Evolutionary conservation across 192 early-diverging fungal genomes (phyloP), one percentile per base, ranked within the genome.

Genomic region (Glomus cerebriforme): DNA sequence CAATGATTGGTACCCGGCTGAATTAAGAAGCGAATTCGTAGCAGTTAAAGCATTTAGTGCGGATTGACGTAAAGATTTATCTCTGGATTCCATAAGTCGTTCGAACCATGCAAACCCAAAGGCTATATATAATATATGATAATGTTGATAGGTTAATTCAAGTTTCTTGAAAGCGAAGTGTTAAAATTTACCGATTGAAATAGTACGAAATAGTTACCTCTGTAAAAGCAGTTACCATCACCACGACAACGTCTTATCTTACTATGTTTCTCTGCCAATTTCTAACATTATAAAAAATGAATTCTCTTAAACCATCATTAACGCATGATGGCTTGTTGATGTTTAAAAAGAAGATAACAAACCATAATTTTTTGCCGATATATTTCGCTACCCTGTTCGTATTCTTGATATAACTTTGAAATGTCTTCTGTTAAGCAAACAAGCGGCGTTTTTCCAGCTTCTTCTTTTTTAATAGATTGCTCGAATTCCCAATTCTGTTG

Each of bases 31-130:
- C 26, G 86, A 69, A 12, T 81, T 79, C 10, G 88, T 85, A 26
- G 66, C 73, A 58, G 88, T 73, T 5, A 91, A 79, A 39, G 75
- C 68, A 2, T 74, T 78, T 7, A 87, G 54, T 9, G 82, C 84
- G 26, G 75, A 34, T 4, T 71, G 45, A 39, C 79, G 81, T 22
- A 83, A 29, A 49, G 66, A 60, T 31, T 81, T 77, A 27, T 59
- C 39, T 64, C 71, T 80, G 27, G 79, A 78, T n/a, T 86, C 49
- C 76, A 85, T 74, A 15, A 85, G 75, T 37, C 86, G 79, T 77
- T 89, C 90, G 72, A 91, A 91, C 88, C 88, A 91, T 6, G 90
- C 90, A 84, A 89, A 91, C 17, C 82, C 86, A 78, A 91, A 84
- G 7, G 90, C 89, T 90, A 75, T 37, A 67, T 31, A 12, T 31